These are phyloP conservation scores for Rhizophora apiculata DNA, from an alignment of 345 rosid genomes.

Conservation along the genomic window DNA sequence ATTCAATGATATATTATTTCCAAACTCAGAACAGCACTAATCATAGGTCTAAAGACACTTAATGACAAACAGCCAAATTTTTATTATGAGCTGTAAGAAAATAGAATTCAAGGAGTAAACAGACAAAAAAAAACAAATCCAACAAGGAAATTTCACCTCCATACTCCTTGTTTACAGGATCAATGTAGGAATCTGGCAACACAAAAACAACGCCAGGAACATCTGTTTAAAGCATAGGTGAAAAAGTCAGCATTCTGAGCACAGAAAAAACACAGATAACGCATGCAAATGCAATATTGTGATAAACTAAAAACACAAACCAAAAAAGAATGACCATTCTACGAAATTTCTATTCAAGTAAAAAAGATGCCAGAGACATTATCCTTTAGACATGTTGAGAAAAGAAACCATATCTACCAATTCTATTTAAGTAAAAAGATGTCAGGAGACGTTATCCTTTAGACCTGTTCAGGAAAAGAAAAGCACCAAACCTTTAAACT, in stretches of 20 bases:
- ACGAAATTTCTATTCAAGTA: too few species aligned
- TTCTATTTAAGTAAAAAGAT: too few species aligned
- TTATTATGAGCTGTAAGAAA: not conserved
- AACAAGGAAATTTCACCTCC: constrained; percentile 52
- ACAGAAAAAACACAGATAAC: not conserved
- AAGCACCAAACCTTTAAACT: constrained; percentile 45
- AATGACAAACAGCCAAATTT: too few species aligned
- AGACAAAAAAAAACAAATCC: not conserved
- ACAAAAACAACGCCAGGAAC: constrained; percentile 79
- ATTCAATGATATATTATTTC: not conserved
- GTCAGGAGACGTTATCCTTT: too few species aligned
- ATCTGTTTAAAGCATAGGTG: constrained; percentile 37
- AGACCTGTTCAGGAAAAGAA: too few species aligned
- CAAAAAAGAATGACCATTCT: not conserved
- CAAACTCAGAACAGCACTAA: too few species aligned
- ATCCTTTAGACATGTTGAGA: too few species aligned
- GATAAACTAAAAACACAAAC: not conserved
- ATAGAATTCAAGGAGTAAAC: not conserved
- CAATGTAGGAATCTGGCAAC: constrained; percentile 91
- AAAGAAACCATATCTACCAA: too few species aligned
- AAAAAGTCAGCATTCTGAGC: constrained; percentile 14
- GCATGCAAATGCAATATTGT: not conserved
- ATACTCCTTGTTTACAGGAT: constrained; percentile 79
- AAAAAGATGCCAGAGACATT: too few species aligned
- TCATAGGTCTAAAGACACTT: too few species aligned